Evolutionary conservation across 108 stramenopile genomes (phyloP), one percentile per base, ranked within the genome.

Genomic region (Cylindrotheca closterium): DNA sequence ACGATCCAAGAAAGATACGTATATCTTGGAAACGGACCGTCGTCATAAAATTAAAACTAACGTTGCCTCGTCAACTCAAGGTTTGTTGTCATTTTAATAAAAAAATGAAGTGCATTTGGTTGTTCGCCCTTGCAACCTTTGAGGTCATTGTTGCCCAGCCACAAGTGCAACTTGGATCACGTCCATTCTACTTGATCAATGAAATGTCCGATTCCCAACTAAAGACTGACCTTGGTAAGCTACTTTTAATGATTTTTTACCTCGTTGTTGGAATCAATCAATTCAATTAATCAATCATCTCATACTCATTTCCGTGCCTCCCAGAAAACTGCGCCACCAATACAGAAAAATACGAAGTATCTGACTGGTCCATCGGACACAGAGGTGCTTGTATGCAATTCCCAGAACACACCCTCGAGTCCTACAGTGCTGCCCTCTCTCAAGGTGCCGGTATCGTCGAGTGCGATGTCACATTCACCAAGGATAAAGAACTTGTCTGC

Each of bases 391-490:
- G 68, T 29, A 55, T 88, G 73, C 70, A 73, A 47, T 81, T 64
- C 50, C 86, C 86, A 10, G 86, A 87, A 37, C 86, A 87, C 69
- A 87, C 86, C 5, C 2, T 67, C 22, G 71, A 63, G 18, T 56
- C 33, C 17, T 63, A 82, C 80, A 71, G 79, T 55, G 82, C 82
- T 8, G 82, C 75, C 15, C 67, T 71, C 2, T 2, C 73, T 0
- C 54, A 58, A 57, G 88, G 88, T 46, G 85, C 88, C 24, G 88
- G 88, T 10, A 74, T 90, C 48, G 74, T 90, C 28, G 88, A 90
- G 62, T 90, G 88, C 55, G 88, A 90, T 72, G 88, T 90, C 28
- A 90, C 84, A 17, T 86, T 90, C 62, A 90, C 88, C 23, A 83
- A 76, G 45, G 88, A 90, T 33, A 65, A 51, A 1, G 58, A 84